Base-by-base conservation (phyloP, 768 basidiomycete genomes). In the Termitomyces sp. region DNA sequence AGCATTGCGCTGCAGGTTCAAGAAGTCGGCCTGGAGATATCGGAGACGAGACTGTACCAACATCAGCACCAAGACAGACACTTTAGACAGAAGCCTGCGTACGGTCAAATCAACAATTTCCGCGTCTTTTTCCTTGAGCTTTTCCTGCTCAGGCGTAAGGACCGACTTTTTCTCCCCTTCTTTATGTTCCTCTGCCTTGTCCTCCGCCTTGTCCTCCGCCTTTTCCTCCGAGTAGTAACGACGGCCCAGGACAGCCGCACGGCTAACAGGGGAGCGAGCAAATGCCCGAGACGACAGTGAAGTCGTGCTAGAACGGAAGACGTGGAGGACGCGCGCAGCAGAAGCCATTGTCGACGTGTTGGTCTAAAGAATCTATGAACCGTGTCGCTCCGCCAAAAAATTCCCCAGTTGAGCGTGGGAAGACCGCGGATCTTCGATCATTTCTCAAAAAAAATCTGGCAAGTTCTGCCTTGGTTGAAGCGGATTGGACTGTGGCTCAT, bases 21-120 rank as follows among this genome's bases (percentile, higher is more conserved):
- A 76, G 73, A 94, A 94, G 75, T 99, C 97, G 65, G 97, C 97
- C 69, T 94, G 89, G 58, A 92, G 79, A 70, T 98, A 97, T 48
- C 90, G 87, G 65, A 97, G 79, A 61, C 94, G 91, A 69, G 86
- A 81, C 96, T 97, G 71, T 20, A 40, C 9, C 18, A 18, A 30
- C 24, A 57, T 63, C 49, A 61, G 57, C 56, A 51, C 53, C n/a
- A 32, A 43, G 13, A 30, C 7, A 18, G 36, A 3, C 2, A 14
- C 45, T 6, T 26, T 18, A 33, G 16, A 32, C 16, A 12, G 32
- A 20, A 22, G 36, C 44, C 53, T 38, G 75, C 89, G 64, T 66
- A 94, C 92, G 61, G 86, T 92, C 60, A 94, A 77, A 71, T 94
- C 93, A n/a, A 81, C 75, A n/a, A 87, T 84, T 69, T 90, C 89